phyloP scores from a whole-genome alignment of 1,284 basidiomycete species.

The Ganoderma lucidum region DNA sequence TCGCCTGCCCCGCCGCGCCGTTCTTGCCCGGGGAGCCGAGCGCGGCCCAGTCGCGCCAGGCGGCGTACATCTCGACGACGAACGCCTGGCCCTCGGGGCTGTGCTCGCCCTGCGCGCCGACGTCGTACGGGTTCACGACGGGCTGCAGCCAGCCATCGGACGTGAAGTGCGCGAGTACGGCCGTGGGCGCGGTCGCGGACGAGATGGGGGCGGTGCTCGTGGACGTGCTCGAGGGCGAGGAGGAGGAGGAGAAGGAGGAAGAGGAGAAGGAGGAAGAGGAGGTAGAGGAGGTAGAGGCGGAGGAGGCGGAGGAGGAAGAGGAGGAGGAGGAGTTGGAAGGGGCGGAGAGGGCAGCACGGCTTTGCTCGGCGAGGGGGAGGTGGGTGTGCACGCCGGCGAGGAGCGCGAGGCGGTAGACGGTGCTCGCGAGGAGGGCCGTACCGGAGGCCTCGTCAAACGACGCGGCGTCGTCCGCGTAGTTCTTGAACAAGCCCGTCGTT shows the following conservation, averaged over 20 bases:
- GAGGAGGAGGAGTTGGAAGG: slow-evolving; percentile 24
- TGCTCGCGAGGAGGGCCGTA: slow-evolving; percentile 79
- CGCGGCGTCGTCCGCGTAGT: slow-evolving; percentile 71
- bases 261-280: slow-evolving; percentile 19
- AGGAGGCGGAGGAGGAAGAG: slow-evolving; percentile 21
- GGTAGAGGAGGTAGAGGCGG: slow-evolving; percentile 19
- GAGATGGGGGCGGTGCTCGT: slow-evolving; percentile 12
- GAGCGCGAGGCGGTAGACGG: slow-evolving; percentile 75
- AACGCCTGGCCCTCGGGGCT: slow-evolving; percentile 67
- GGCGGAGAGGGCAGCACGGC: slow-evolving; percentile 58
- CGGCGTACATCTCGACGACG: slow-evolving; percentile 60
- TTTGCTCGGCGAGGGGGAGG: slow-evolving; percentile 65
- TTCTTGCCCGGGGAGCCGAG: slow-evolving; percentile 47
- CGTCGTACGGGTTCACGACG: slow-evolving; percentile 60
- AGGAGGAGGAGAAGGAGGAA: slow-evolving; percentile 24
- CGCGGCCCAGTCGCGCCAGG: slow-evolving; percentile 57
- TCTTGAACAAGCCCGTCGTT: slow-evolving; percentile 68
- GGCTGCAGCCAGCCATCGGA: slow-evolving; percentile 59
- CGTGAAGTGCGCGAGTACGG: slow-evolving; percentile 54
- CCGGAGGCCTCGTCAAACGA: slow-evolving; percentile 82
- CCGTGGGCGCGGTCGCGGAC: slow-evolving; percentile 20
- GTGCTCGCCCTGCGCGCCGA: slow-evolving; percentile 45
- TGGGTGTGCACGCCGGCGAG: slow-evolving; percentile 58
- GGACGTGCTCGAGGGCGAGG: slow-evolving; percentile 18
- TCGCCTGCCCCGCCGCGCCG: slow-evolving; percentile 15